A percentile compares a stretch with the other conserved stretches of the same genome.
These are phyloP conservation scores for Gaeumannomyces sp. DNA, from an alignment of 2,329 filamentous ascomycete genomes.

Conservation along the genomic window DNA sequence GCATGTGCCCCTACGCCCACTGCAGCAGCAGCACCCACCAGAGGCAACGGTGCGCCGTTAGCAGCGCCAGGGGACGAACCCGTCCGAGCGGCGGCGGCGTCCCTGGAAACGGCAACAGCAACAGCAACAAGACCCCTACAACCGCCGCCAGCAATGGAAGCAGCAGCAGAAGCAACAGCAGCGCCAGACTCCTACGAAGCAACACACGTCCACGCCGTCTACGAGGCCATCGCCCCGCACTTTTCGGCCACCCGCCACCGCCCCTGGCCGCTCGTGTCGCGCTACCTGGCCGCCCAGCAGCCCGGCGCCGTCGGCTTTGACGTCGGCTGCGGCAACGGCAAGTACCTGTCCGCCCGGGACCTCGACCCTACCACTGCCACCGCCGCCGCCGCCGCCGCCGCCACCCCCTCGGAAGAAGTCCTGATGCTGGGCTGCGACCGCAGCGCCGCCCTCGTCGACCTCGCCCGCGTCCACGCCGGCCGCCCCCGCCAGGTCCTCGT, in stretches of 20 bases:
- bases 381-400: too few relatives aligned
- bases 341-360: conserved; percentile 59
- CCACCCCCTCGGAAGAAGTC: conserved; percentile 50
- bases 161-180: not conserved
- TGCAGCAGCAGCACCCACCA: not conserved
- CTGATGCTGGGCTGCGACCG: conserved; percentile 83
- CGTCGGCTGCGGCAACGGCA: conserved; percentile 94
- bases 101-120: not conserved
- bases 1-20: not conserved
- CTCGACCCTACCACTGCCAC: too few relatives aligned
- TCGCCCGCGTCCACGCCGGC: conserved; percentile 35
- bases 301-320: conserved; percentile 78
- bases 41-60: not conserved
- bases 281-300: conserved; percentile 61
- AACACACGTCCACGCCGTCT: conserved; percentile 84
- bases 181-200: conserved; percentile 60
- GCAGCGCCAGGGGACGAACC: too few relatives aligned
- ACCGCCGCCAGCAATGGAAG: too few relatives aligned
- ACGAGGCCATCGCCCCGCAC: conserved; percentile 79
- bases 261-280: conserved; percentile 88
- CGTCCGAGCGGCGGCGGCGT: not conserved
- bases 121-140: not conserved
- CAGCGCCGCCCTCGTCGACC: conserved; percentile 51
- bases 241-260: conserved; percentile 74
- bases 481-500: conserved; percentile 51